Percentiles rank a stretch among this genome's conserved stretches.
Conservation (phyloP, 192 early-diverging fungal species). For the Podila minutissima region DNA sequence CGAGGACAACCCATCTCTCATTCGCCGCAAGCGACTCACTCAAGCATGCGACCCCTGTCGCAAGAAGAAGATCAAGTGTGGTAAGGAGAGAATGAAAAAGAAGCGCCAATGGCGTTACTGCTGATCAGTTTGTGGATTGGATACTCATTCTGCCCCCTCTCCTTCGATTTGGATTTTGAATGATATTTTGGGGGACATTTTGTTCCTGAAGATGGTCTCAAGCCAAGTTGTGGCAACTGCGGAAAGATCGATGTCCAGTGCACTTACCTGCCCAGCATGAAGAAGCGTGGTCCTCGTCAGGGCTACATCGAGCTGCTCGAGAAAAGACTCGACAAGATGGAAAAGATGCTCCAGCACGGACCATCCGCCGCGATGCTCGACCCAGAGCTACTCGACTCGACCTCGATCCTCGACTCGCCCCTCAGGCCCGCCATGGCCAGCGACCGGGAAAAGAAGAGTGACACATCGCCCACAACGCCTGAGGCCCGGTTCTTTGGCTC, state of each 20-base stretch:
- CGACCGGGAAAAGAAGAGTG: neutral
- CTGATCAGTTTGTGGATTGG: neutral
- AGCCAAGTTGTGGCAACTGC: constrained; percentile 87
- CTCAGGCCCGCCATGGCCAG: neutral
- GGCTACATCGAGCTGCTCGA: constrained; percentile 84
- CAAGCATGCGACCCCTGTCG: constrained; percentile 81
- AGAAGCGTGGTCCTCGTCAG: constrained; percentile 91
- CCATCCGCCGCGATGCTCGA: constrained; percentile 6
- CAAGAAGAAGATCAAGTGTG: constrained; percentile 75
- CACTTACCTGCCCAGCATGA: constrained; percentile 84
- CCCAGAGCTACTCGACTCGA: constrained; percentile 8
- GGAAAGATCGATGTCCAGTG: constrained; percentile 71
- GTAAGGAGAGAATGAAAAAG: constrained; percentile 16
- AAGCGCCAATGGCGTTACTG: too few relatives aligned
- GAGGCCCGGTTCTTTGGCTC: constrained; percentile 35
- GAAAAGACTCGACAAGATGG: constrained; percentile 81
- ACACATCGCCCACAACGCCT: neutral
- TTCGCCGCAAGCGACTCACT: constrained; percentile 71
- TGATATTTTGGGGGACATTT: neutral
- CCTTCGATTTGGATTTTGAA: neutral
- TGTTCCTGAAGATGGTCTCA: constrained; percentile 58
- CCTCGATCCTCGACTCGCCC: neutral
- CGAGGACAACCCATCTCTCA: constrained; percentile 3
- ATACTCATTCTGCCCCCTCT: neutral
- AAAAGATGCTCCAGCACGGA: constrained; percentile 69